Conservation (phyloP, 164 flowering plant genomes). For the Chloranthus sessilifolius region DNA sequence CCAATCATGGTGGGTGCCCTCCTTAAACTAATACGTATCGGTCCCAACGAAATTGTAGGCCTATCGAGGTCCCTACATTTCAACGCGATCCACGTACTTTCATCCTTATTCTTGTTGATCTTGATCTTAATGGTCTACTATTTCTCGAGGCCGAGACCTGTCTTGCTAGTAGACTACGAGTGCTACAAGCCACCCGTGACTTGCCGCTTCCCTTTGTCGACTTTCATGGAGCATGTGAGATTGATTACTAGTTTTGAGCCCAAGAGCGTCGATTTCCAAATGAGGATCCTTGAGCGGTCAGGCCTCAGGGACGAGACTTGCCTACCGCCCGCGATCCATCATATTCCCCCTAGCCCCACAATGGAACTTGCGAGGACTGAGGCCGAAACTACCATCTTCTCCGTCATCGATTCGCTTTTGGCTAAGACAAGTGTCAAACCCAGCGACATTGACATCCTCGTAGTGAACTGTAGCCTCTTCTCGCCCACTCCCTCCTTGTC, state of each 20-base stretch:
- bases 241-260: constrained; percentile 25
- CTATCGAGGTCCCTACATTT: constrained; percentile 33
- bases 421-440: constrained; percentile 25
- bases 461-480: constrained; percentile 36
- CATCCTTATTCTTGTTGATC: constrained; percentile 34
- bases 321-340: constrained; percentile 6
- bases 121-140: constrained; percentile 36
- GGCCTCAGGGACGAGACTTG: constrained; percentile 12
- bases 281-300: constrained; percentile 26
- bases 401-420: constrained; percentile 24
- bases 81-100: constrained; percentile 36
- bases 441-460: constrained; percentile 32
- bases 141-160: constrained; percentile 44
- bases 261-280: constrained; percentile 45
- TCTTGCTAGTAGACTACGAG: constrained; percentile 55
- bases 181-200: constrained; percentile 48
- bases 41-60: constrained; percentile 37
- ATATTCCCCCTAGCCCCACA: constrained; percentile 7
- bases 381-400: constrained; percentile 10
- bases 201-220: constrained; percentile 51
- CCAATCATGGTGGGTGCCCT: constrained; percentile 33
- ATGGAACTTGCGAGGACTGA: constrained; percentile 9
- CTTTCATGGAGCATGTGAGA: constrained; percentile 56
- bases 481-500: constrained; percentile 38
- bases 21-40: constrained; percentile 31